Evolutionary conservation across 108 stramenopile species (phyloP).

Genomic region (Skeletonema marinoi): DNA sequence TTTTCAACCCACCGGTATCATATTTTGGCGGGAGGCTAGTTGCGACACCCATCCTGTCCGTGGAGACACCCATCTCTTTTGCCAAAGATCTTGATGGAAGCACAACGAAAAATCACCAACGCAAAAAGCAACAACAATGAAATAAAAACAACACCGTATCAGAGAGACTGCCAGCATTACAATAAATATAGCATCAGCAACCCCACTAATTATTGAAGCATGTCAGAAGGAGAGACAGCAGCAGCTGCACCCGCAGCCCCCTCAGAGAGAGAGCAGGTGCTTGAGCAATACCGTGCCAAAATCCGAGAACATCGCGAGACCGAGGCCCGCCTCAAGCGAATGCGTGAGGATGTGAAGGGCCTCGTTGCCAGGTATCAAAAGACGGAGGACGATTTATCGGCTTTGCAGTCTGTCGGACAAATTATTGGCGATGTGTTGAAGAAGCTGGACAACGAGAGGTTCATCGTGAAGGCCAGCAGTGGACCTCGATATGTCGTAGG

Average conservation of each 20-base stretch:
- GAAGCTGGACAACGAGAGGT: slow-evolving; percentile 93
- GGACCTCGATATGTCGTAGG: slow-evolving; percentile 99
- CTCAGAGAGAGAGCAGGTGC: slow-evolving; percentile 85
- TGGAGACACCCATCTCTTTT: too few relatives aligned
- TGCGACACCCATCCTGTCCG: too few relatives aligned
- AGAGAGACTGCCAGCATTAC: too few relatives aligned
- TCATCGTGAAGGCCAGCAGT: slow-evolving; percentile 96
- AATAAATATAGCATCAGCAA: too few relatives aligned
- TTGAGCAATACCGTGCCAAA: slow-evolving; percentile 91
- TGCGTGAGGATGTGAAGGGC: slow-evolving; percentile 87
- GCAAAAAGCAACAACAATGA: too few relatives aligned
- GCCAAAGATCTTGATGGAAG: too few relatives aligned
- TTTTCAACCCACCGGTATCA: too few relatives aligned
- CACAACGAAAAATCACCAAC: too few relatives aligned
- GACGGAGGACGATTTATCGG: slow-evolving; percentile 95
- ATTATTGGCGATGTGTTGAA: slow-evolving; percentile 98
- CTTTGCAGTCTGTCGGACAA: slow-evolving; percentile 95
- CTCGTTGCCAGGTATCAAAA: slow-evolving; percentile 92
- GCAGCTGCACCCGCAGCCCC: slow-evolving; percentile 19
- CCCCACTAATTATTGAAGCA: background rate
- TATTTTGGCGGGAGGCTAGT: too few relatives aligned
- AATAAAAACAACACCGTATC: too few relatives aligned
- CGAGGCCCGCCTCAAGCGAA: slow-evolving; percentile 90
- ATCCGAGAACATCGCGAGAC: slow-evolving; percentile 93
- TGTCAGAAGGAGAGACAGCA: slow-evolving; percentile 16